Evolutionary conservation across 176 grass and related monocot species (phyloP).

Genomic region (Musa beccarii): DNA sequence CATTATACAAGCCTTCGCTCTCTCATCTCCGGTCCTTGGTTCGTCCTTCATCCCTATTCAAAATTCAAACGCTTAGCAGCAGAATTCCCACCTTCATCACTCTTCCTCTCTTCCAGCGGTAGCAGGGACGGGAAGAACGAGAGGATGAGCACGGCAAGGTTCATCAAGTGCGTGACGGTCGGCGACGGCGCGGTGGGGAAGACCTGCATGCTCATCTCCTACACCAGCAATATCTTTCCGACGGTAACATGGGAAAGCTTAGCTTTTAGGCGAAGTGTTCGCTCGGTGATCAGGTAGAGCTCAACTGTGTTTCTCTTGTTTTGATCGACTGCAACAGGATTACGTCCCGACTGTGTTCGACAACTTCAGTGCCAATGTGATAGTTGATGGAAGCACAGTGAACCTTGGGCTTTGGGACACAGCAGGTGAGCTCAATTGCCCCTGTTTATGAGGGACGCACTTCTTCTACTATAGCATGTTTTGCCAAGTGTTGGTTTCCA

Average conservation of each 20-base stretch:
- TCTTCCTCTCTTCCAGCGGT: not conserved
- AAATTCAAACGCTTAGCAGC: slow-evolving; percentile 10
- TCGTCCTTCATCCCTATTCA: slow-evolving; percentile 2
- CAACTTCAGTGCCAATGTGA: slow-evolving; percentile 22
- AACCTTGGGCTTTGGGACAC: slow-evolving; percentile 23
- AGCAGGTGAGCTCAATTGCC: slow-evolving; percentile 4
- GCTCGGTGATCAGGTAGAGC: not conserved
- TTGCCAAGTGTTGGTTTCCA: too few species aligned
- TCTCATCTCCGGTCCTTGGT: not conserved
- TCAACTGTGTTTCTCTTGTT: not conserved
- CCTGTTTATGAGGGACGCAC: not conserved
- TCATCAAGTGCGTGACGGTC: slow-evolving; percentile 50
- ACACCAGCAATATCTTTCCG: slow-evolving; percentile 49
- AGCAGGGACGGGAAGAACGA: too few species aligned
- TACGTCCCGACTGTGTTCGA: slow-evolving; percentile 19
- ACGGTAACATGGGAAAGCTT: slow-evolving; percentile 8
- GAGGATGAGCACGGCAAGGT: slow-evolving; percentile 41
- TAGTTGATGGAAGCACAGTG: slow-evolving; percentile 19
- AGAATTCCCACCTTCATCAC: not conserved
- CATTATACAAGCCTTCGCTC: not conserved
- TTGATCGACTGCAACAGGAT: not conserved
- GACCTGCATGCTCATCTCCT: slow-evolving; percentile 52
- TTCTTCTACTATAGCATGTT: too few species aligned
- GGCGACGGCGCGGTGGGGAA: slow-evolving; percentile 45
- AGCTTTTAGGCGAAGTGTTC: not conserved